These are phyloP conservation scores for Erythrobasidium hasegawianum DNA, from an alignment of 1,284 basidiomycete species.

Conservation along the genomic window DNA sequence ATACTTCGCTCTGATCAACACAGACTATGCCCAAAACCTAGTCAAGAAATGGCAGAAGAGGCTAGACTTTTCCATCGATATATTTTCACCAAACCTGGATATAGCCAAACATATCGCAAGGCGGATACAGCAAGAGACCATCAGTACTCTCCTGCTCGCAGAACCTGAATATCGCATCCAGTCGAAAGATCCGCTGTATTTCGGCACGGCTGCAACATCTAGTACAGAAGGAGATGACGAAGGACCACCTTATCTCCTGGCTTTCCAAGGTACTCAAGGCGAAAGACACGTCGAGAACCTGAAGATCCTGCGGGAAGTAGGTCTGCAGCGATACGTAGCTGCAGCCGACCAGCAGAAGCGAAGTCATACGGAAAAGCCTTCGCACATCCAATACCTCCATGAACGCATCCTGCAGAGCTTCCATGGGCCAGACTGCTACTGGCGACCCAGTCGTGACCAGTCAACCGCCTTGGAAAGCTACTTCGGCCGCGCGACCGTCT, in stretches of 20 bases:
- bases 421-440: slow-evolving; percentile 67
- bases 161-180: slow-evolving; percentile 62
- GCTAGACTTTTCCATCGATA: slow-evolving; percentile 73
- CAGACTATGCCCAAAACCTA: slow-evolving; percentile 39
- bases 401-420: slow-evolving; percentile 56
- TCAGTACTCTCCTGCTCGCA: slow-evolving; percentile 65
- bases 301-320: slow-evolving; percentile 71
- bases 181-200: slow-evolving; percentile 59
- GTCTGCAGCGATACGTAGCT: slow-evolving; percentile 56
- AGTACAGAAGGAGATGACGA: slow-evolving; percentile 51
- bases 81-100: slow-evolving; percentile 72
- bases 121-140: slow-evolving; percentile 77
- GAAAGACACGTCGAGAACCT: slow-evolving; percentile 76
- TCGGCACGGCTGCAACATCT: slow-evolving; percentile 45
- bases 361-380: slow-evolving; percentile 3
- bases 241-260: slow-evolving; percentile 63
- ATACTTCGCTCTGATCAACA: slow-evolving; percentile 44
- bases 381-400: not conserved
- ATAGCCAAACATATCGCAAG: slow-evolving; percentile 63
- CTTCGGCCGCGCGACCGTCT: slow-evolving; percentile 72
- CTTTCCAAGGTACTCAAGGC: slow-evolving; percentile 64
- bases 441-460: slow-evolving; percentile 52
- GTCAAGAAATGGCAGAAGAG: slow-evolving; percentile 58
- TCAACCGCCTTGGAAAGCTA: slow-evolving; percentile 53
- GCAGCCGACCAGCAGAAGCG: slow-evolving; percentile 53